Evolutionary conservation across 192 early-diverging fungal genomes (phyloP).

Genomic region (Entomortierella parvispora): DNA sequence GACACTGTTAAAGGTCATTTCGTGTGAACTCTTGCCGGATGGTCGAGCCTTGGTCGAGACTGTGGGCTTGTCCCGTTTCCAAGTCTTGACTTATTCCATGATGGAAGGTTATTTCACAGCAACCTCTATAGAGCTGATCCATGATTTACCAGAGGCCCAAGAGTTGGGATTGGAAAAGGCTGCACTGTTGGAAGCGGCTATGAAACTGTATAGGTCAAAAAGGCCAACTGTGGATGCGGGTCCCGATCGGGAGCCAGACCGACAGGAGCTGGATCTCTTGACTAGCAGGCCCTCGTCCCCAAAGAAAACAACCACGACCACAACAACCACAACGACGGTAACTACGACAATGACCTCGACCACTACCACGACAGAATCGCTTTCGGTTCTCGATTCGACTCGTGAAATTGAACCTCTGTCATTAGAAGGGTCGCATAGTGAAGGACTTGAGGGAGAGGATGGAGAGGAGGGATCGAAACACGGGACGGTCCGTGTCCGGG

Average conservation of each 20-base stretch:
- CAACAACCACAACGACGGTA: neutral
- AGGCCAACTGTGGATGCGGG: neutral
- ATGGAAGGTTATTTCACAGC: conserved; percentile 63
- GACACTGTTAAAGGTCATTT: conserved; percentile 60
- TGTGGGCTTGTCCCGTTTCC: conserved; percentile 59
- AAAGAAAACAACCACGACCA: neutral
- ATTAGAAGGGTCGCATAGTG: too few species aligned
- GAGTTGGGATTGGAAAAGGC: conserved; percentile 47
- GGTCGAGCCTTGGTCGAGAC: conserved; percentile 64
- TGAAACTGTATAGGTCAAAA: neutral
- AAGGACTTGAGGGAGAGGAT: too few species aligned
- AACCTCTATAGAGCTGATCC: conserved; percentile 53
- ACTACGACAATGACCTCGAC: neutral
- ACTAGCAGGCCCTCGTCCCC: too few species aligned
- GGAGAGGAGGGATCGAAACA: neutral
- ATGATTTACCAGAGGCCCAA: conserved; percentile 56
- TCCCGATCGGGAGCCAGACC: neutral
- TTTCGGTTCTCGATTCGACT: too few species aligned
- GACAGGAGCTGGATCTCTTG: neutral
- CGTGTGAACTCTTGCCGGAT: conserved; percentile 55
- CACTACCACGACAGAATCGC: neutral
- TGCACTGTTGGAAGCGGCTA: conserved; percentile 3
- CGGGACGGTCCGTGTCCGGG: too few species aligned
- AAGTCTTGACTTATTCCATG: conserved; percentile 43
- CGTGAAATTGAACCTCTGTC: too few species aligned